These are phyloP conservation scores for Hyaloscypha variabilis DNA, from an alignment of 495 filamentous ascomycete species.

Conservation along the genomic window DNA sequence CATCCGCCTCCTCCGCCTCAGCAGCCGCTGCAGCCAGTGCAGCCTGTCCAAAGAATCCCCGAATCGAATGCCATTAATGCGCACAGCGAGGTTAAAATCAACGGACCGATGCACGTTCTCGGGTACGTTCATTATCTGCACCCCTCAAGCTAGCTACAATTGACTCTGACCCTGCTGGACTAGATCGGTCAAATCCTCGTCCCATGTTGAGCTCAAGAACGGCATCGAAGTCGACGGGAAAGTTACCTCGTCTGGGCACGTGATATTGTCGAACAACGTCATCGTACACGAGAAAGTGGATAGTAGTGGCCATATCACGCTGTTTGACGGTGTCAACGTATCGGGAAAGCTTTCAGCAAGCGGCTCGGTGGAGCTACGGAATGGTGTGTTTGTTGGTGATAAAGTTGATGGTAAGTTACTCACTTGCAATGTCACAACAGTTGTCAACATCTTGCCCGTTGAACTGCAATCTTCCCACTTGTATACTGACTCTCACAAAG, in stretches of 20 bases:
- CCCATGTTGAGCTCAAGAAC: constrained; percentile 6
- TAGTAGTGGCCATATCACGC: constrained; percentile 7
- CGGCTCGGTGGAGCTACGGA: constrained; percentile 19
- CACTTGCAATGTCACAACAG: background rate
- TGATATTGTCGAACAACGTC: constrained; percentile 15
- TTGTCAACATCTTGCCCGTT: too few relatives aligned
- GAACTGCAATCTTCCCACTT: too few relatives aligned
- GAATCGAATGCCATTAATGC: constrained; percentile 19
- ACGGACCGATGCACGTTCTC: constrained; percentile 20
- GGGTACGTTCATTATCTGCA: constrained; percentile 3
- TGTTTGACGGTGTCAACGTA: constrained; percentile 19
- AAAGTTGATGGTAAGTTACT: constrained; percentile 15
- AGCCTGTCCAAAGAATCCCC: constrained; percentile 11
- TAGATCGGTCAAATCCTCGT: constrained; percentile 10
- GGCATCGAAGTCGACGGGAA: constrained; percentile 24
- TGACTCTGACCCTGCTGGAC: background rate
- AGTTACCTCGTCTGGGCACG: constrained; percentile 3
- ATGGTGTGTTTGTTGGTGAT: constrained; percentile 15
- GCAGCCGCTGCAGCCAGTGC: too few relatives aligned
- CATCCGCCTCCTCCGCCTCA: background rate
- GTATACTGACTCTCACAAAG: too few relatives aligned
- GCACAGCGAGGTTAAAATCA: constrained; percentile 12
- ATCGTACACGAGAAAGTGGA: constrained; percentile 22
- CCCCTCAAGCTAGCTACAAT: background rate
- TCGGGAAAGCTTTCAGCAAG: constrained; percentile 23